These are phyloP conservation scores for Candida multigemmis DNA, from an alignment of 805 yeast species.

Conservation along the genomic window DNA sequence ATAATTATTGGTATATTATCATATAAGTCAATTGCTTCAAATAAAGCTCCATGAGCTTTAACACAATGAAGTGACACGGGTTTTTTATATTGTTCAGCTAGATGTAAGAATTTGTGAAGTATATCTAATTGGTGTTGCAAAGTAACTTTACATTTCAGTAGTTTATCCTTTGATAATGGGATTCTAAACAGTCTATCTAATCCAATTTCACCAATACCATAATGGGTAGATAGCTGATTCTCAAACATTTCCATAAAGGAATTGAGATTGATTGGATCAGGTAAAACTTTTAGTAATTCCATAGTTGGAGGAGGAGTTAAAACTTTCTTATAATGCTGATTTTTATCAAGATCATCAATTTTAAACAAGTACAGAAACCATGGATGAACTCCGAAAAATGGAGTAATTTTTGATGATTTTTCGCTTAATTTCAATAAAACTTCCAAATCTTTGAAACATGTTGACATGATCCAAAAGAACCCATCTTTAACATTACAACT, in stretches of 20 bases:
- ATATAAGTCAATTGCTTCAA: conserved; percentile 27
- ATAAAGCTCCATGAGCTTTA: conserved; percentile 59
- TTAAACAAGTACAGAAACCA: conserved; percentile 75
- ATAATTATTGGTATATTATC: conserved; percentile 35
- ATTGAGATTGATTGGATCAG: conserved; percentile 48
- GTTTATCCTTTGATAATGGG: conserved; percentile 33
- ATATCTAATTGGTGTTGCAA: conserved; percentile 59
- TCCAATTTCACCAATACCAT: conserved; percentile 84
- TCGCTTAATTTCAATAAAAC: conserved; percentile 10
- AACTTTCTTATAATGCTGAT: conserved; percentile 48
- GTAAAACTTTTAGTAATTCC: conserved; percentile 39
- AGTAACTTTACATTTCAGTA: conserved; percentile 41
- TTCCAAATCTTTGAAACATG: conserved; percentile 24
- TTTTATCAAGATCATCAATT: conserved; percentile 21
- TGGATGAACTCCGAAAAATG: conserved; percentile 79
- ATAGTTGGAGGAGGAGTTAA: conserved; percentile 31
- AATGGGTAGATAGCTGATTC: too few relatives aligned
- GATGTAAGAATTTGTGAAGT: conserved; percentile 37
- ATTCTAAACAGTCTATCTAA: conserved; percentile 69
- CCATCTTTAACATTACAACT: conserved; percentile 4
- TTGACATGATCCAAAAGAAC: conserved; percentile 24
- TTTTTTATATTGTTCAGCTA: conserved; percentile 41
- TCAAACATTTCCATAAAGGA: too few relatives aligned
- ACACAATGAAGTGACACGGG: conserved; percentile 82
- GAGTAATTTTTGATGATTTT: conserved; percentile 14